These are phyloP conservation scores for Alternaria rosae DNA, from an alignment of 2,329 filamentous ascomycete genomes.

Conservation along the genomic window DNA sequence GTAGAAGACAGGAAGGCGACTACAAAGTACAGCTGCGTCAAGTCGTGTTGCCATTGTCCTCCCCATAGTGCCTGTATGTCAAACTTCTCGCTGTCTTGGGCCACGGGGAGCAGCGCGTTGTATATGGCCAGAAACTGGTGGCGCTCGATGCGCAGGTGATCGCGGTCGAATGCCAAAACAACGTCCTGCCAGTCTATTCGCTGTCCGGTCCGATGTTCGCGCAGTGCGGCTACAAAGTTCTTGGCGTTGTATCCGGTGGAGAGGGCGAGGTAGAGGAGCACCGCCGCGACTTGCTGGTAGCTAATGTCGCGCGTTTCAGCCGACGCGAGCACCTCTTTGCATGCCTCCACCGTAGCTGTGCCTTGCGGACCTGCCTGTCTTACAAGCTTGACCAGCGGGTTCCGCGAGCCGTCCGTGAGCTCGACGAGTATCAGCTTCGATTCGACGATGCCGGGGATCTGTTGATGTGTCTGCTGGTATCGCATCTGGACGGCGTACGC, in stretches of 20 bases:
- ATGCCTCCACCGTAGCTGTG: constrained; percentile 76
- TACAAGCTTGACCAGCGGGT: constrained; percentile 69
- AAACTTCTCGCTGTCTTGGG: constrained; percentile 68
- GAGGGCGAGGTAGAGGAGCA: constrained; percentile 74
- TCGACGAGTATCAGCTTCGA: constrained; percentile 74
- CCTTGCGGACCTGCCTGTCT: constrained; percentile 77
- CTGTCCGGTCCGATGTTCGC: constrained; percentile 62
- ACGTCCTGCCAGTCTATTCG: constrained; percentile 73
- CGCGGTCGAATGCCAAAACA: constrained; percentile 80
- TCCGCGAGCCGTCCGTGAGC: constrained; percentile 66
- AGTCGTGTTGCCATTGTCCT: constrained; percentile 81
- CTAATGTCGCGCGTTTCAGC: constrained; percentile 70
- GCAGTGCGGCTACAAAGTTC: constrained; percentile 67
- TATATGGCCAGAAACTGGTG: constrained; percentile 84
- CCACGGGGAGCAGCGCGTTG: constrained; percentile 76
- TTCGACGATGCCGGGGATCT: constrained; percentile 74
- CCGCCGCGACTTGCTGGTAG: constrained; percentile 83
- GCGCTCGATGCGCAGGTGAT: constrained; percentile 76
- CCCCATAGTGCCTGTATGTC: constrained; percentile 93
- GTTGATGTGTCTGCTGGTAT: constrained; percentile 69
- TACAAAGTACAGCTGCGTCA: constrained; percentile 93
- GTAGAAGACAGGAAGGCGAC: constrained; percentile 82
- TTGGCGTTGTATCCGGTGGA: constrained; percentile 71
- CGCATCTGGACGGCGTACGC: constrained; percentile 66
- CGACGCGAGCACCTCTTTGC: constrained; percentile 65